Conservation (phyloP, 2,329 filamentous ascomycete genomes). For the Trichoderma pleuroti region DNA sequence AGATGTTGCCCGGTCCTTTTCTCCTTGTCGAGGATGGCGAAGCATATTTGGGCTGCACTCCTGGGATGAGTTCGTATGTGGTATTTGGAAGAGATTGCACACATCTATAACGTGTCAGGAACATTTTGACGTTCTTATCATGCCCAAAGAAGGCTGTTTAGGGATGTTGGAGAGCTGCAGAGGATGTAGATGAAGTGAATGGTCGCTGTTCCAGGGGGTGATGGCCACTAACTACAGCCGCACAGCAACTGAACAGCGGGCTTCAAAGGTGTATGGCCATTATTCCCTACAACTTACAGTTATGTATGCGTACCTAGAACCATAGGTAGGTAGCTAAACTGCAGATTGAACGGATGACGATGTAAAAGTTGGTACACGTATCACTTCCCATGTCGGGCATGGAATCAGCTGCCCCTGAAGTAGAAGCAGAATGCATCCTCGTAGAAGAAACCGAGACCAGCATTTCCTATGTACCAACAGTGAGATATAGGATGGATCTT, state of each 20-base stretch:
- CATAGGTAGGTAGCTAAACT: background rate
- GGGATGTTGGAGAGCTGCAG: background rate
- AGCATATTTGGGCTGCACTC: background rate
- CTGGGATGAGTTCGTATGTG: background rate
- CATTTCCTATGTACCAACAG: rapidly evolving
- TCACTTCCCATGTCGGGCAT: background rate
- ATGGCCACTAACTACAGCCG: background rate
- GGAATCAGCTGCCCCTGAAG: background rate
- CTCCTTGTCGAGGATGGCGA: background rate
- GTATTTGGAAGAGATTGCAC: background rate
- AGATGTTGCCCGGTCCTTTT: background rate
- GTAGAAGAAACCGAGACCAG: background rate
- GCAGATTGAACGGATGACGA: background rate
- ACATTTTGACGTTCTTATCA: rapidly evolving
- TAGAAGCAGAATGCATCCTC: background rate
- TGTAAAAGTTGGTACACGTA: background rate
- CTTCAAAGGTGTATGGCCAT: background rate
- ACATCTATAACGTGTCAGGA: background rate
- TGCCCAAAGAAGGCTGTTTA: background rate
- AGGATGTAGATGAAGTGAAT: background rate
- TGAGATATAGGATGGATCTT: background rate
- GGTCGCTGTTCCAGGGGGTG: background rate
- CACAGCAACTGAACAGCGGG: background rate
- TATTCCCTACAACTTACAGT: background rate
- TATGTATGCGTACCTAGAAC: background rate